These are phyloP conservation scores for Polysphondylium violaceum DNA, from an alignment of 78 protist species.

Conservation along the genomic window DNA sequence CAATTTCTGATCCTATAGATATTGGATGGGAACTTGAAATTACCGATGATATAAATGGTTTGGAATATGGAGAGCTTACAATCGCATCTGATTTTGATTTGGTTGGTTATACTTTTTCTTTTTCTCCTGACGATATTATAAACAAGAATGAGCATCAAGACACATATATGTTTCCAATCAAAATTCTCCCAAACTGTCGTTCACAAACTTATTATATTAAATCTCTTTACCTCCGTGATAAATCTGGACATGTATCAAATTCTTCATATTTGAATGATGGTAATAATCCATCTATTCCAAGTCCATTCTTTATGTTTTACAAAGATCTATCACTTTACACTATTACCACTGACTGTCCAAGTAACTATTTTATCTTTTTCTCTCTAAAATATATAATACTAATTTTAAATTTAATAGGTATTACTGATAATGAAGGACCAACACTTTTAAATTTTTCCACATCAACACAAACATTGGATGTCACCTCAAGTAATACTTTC, in stretches of 20 bases:
- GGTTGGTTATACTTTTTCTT: background rate
- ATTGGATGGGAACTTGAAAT: background rate
- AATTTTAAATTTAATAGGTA: too few species aligned
- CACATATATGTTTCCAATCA: background rate
- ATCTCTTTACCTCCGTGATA: background rate
- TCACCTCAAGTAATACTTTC: too few species aligned
- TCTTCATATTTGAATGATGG: too few species aligned
- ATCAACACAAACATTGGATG: too few species aligned
- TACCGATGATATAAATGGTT: constrained; percentile 15
- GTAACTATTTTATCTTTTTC: too few species aligned
- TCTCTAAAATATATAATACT: too few species aligned
- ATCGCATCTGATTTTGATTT: background rate
- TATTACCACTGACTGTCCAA: too few species aligned
- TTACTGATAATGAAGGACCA: too few species aligned
- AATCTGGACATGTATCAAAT: background rate
- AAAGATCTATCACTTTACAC: too few species aligned
- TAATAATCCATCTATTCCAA: too few species aligned
- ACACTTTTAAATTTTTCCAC: too few species aligned
- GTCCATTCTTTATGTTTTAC: too few species aligned
- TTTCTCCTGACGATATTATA: background rate
- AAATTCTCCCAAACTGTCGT: background rate
- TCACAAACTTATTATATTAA: background rate
- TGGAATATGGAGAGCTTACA: constrained; percentile 9
- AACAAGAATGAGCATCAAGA: background rate
- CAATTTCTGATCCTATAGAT: background rate